Evolutionary conservation across 306 rosid species (phyloP).

Genomic region (Cicer cuneatum): DNA sequence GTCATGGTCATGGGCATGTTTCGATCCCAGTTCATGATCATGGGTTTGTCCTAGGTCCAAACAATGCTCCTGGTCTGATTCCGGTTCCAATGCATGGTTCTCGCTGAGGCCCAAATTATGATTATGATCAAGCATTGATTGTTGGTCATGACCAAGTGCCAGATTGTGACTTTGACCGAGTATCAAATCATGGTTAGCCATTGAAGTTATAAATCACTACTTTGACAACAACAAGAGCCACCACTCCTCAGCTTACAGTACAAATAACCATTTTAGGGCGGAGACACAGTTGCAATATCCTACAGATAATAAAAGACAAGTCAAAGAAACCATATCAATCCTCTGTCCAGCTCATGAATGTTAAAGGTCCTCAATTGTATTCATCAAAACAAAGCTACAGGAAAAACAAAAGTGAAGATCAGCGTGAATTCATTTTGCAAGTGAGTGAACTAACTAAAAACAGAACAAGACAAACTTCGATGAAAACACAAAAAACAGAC

Average conservation of each 20-base stretch:
- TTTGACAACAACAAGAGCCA: constrained; percentile 5
- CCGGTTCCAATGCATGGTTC: constrained; percentile 66
- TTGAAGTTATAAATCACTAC: constrained; percentile 45
- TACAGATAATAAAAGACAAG: constrained; percentile 38
- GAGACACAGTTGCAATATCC: constrained; percentile 49
- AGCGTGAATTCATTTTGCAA: neutral
- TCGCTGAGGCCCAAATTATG: constrained; percentile 65
- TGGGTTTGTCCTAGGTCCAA: neutral
- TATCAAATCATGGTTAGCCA: constrained; percentile 80
- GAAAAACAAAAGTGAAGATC: neutral
- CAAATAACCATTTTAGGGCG: neutral
- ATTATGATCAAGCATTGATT: constrained; percentile 61
- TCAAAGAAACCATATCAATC: constrained; percentile 10
- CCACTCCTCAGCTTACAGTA: neutral
- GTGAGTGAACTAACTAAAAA: constrained; percentile 12
- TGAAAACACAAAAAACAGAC: neutral
- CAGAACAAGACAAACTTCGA: constrained; percentile 13
- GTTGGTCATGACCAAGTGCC: constrained; percentile 76
- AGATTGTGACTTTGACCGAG: constrained; percentile 73
- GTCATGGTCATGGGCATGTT: constrained; percentile 54
- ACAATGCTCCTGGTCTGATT: constrained; percentile 34
- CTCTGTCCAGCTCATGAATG: neutral
- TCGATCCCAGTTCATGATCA: constrained; percentile 62
- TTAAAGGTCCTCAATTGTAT: neutral
- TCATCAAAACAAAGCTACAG: neutral